phyloP scores from a whole-genome alignment of 306 rosid genomes.

The Astragalus glycyphyllos region DNA sequence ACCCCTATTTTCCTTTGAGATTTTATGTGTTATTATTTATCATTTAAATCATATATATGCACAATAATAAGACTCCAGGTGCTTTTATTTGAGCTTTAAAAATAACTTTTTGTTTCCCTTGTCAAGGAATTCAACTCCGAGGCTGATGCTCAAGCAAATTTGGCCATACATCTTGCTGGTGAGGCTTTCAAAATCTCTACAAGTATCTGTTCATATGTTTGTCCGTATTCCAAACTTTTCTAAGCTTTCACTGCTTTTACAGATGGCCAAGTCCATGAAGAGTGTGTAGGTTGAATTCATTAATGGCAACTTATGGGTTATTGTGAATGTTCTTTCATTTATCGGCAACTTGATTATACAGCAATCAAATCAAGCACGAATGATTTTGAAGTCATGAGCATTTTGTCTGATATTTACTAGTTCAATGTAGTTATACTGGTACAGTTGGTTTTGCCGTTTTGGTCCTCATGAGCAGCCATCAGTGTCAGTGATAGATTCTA shows the following conservation, averaged over 20 bases:
- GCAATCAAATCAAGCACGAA: constrained; percentile 19
- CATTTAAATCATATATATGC: not conserved
- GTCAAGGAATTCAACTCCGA: constrained; percentile 72
- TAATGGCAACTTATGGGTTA: constrained; percentile 10
- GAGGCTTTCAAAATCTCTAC: constrained; percentile 40
- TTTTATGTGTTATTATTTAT: not conserved
- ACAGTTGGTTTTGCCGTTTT: not conserved
- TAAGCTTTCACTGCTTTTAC: constrained; percentile 44
- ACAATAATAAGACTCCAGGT: no score
- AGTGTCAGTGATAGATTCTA: not conserved
- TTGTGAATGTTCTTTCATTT: constrained; percentile 34
- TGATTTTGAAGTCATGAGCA: constrained; percentile 8
- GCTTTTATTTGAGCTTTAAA: not conserved
- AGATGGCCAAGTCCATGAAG: constrained; percentile 85
- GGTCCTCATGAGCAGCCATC: constrained; percentile 25
- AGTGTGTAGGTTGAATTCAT: constrained; percentile 43
- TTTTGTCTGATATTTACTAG: constrained; percentile 6
- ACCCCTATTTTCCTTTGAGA: constrained; percentile 16
- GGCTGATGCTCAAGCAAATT: constrained; percentile 93
- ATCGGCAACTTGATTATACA: constrained; percentile 26
- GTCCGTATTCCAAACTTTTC: constrained; percentile 8
- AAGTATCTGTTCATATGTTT: constrained; percentile 4
- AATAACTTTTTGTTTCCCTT: constrained; percentile 42
- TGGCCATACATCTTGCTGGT: constrained; percentile 79
- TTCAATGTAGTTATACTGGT: constrained; percentile 21